Percentiles rank a stretch among this genome's conserved stretches.
Conservation (phyloP, 106 monocot species). For the Dendrobium huoshanense region DNA sequence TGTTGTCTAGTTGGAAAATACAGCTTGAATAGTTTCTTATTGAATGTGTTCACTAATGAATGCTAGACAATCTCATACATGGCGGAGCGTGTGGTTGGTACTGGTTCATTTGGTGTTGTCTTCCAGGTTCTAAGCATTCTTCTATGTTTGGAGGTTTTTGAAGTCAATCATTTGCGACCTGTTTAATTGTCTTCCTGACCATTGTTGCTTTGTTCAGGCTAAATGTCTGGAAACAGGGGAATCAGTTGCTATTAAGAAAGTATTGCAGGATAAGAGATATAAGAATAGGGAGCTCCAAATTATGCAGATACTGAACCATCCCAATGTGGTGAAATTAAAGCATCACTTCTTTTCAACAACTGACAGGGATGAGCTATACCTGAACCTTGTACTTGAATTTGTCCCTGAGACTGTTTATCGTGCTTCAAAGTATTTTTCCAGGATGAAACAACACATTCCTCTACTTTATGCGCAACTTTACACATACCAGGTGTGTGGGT, state of each 20-base stretch:
- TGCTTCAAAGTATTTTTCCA: constrained; percentile 44
- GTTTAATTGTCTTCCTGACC: neutral
- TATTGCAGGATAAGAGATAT: constrained; percentile 77
- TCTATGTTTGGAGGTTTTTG: neutral
- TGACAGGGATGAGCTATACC: constrained; percentile 65
- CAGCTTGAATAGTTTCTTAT: neutral
- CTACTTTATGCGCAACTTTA: constrained; percentile 68
- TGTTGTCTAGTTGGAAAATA: neutral
- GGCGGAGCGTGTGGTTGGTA: constrained; percentile 84
- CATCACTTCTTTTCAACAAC: constrained; percentile 86
- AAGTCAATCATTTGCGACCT: neutral
- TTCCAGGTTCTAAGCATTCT: constrained; percentile 50
- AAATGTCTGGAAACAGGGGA: constrained; percentile 80
- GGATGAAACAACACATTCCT: constrained; percentile 66
- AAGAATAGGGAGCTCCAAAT: constrained; percentile 84
- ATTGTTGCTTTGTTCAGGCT: constrained; percentile 31
- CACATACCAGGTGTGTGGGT: constrained; percentile 58
- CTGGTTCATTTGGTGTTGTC: constrained; percentile 90
- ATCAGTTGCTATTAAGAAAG: constrained; percentile 85
- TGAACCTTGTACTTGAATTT: constrained; percentile 86
- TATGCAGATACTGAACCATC: constrained; percentile 76
- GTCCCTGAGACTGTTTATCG: constrained; percentile 74
- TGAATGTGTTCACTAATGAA: constrained; percentile 3
- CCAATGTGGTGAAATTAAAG: constrained; percentile 75
- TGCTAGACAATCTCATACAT: constrained; percentile 71